Base-by-base conservation (phyloP, 345 rosid species). In the Garcia nutans region DNA sequence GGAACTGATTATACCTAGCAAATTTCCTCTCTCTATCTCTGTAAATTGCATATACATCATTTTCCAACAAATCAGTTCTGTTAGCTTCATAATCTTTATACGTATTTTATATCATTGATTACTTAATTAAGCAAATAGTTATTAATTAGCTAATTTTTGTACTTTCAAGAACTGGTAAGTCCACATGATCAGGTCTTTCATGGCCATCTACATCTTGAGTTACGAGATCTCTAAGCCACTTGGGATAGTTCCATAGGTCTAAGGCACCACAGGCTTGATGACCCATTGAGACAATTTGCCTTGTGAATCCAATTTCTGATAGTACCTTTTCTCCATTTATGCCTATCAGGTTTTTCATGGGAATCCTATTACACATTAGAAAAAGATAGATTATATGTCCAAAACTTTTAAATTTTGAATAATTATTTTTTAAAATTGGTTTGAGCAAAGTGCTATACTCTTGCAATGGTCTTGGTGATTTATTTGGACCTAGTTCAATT, bases 11-110 rank as follows among this genome's bases (percentile, higher is more conserved):
- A 76, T 88, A 90, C 78, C 94, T 77, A 0, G 89, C 84, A 5
- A 87, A 86, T n/a, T 68, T 84, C 58, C 90, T 90, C 76, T 90
- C 92, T 69, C 94, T 82, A 56, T 90, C 94, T 61, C 92, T 85
- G 9, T 90, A 86, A 41, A 90, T 90, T 89, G 72, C 9, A 11
- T 47, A 37, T 37, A 37, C 0, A 47, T 3, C 24, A 23, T 1
- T 60, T 33, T 3, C 55, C 55, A 50, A 50, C 2, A 15, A 3
- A 50, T 50, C 13, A 50, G 16, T 4, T 3, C 41, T 3, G 6
- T 37, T 28, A 28, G 6, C 41, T 37, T 0, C 41, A 37, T 2
- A 37, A 37, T 37, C 41, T 37, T 3, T 37, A 5, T 37, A 37
- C 31, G 2, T 28, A 28, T 28, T 28, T 37, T 37, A 37, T 37